These are phyloP conservation scores for Trametes punicea DNA, from an alignment of 768 basidiomycete species.

Conservation along the genomic window DNA sequence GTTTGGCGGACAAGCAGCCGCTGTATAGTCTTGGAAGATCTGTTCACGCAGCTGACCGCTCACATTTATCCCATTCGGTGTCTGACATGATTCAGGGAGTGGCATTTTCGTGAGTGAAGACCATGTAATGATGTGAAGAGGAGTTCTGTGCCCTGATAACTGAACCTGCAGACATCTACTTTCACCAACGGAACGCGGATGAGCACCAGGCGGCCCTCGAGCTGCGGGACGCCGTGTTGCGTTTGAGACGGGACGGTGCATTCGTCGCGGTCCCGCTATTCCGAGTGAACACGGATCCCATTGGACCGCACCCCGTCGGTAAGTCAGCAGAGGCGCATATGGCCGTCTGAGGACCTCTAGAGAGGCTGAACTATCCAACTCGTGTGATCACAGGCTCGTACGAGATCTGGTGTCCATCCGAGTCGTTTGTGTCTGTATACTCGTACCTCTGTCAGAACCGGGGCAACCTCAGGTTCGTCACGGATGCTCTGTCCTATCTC, in stretches of 20 bases:
- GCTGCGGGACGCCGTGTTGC: constrained; percentile 67
- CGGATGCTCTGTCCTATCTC: neutral
- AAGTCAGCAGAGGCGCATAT: constrained; percentile 23
- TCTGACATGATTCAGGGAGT: constrained; percentile 4
- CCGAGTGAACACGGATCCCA: constrained; percentile 64
- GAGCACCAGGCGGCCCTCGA: constrained; percentile 65
- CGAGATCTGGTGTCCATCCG: constrained; percentile 76
- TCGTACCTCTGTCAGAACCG: constrained; percentile 71
- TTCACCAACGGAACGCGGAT: constrained; percentile 60
- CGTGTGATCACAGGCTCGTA: constrained; percentile 55
- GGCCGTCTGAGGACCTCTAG: too few species aligned
- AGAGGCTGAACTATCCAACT: neutral
- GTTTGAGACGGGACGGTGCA: constrained; percentile 68
- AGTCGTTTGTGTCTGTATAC: constrained; percentile 73
- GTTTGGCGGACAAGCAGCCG: too few species aligned
- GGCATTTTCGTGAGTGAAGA: constrained; percentile 18
- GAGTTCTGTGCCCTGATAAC: constrained; percentile 3
- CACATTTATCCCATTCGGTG: neutral
- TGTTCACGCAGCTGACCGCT: neutral
- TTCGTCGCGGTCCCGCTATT: constrained; percentile 78
- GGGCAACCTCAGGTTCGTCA: constrained; percentile 58
- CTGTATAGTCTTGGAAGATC: too few species aligned
- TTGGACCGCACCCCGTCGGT: constrained; percentile 78
- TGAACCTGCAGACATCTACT: constrained; percentile 65
- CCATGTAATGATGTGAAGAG: constrained; percentile 23